Evolutionary conservation across 192 early-diverging fungal genomes (phyloP).

Genomic region (Funneliformis geosporum): DNA sequence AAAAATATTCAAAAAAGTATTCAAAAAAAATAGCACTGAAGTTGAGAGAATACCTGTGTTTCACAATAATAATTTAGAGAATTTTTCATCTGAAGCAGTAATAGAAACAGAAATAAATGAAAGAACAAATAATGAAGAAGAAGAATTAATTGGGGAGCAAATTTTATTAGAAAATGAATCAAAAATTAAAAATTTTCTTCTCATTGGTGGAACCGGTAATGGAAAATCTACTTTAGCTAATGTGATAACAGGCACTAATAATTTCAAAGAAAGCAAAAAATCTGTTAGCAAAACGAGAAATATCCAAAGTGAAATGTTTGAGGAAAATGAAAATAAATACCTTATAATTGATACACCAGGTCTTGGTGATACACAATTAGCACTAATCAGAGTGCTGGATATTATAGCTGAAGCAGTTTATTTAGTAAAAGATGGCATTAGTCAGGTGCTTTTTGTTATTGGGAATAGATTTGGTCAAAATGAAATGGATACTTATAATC

Average conservation of each 20-base stretch:
- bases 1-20: too few relatives aligned
- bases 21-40: too few relatives aligned
- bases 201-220: constrained; percentile 4
- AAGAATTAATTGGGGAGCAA: too few relatives aligned
- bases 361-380: not conserved
- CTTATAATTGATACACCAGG: constrained; percentile 1
- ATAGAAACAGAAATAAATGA: too few relatives aligned
- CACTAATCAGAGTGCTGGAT: not conserved
- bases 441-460: constrained; percentile 12
- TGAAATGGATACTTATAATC: not conserved
- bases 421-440: constrained; percentile 5
- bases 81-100: too few relatives aligned
- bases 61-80: too few relatives aligned
- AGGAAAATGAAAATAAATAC: not conserved
- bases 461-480: not conserved
- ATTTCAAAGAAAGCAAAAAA: not conserved
- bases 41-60: too few relatives aligned
- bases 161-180: too few relatives aligned
- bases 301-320: not conserved
- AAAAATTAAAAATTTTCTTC: too few relatives aligned
- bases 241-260: constrained; percentile 4
- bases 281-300: not conserved
- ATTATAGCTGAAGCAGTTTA: not conserved
- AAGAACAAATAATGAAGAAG: too few relatives aligned
- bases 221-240: constrained; percentile 12